Conservation (phyloP, 164 flowering plant genomes). For the Berberis thunbergii region DNA sequence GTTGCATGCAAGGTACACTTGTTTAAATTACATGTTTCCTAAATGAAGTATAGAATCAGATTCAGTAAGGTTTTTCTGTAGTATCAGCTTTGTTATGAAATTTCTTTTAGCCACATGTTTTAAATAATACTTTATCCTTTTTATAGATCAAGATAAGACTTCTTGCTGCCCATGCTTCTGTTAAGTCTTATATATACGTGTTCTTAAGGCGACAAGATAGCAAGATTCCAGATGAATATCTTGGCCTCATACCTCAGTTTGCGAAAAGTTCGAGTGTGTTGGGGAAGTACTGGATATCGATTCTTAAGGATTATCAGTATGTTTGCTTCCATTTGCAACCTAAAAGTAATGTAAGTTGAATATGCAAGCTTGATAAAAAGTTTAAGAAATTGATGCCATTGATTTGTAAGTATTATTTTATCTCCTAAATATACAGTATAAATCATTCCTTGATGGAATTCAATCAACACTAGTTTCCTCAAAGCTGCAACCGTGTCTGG, state of each 20-base stretch:
- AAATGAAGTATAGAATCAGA: background rate
- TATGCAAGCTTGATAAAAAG: background rate
- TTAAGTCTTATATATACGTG: constrained; percentile 75
- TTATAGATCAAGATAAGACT: constrained; percentile 79
- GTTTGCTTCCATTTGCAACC: constrained; percentile 47
- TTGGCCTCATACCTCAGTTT: constrained; percentile 63
- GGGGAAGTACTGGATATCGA: constrained; percentile 72
- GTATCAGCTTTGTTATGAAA: background rate
- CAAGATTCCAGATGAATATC: constrained; percentile 54
- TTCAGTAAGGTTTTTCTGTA: background rate
- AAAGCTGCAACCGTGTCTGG: constrained; percentile 58
- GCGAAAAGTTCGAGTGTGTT: constrained; percentile 59
- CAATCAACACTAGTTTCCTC: constrained; percentile 63
- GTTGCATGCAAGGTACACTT: constrained; percentile 82
- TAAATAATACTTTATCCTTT: constrained; percentile 1
- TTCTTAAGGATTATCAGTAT: constrained; percentile 59
- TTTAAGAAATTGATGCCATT: background rate
- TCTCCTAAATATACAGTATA: constrained; percentile 37
- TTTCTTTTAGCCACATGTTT: background rate
- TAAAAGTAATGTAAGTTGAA: constrained; percentile 47
- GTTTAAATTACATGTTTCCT: background rate
- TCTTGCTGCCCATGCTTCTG: constrained; percentile 93
- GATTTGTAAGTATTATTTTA: constrained; percentile 1
- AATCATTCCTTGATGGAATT: constrained; percentile 80
- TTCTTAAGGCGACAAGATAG: constrained; percentile 49